Base-by-base conservation (phyloP, 2,329 filamentous ascomycete genomes). In the Dactylonectria estremocensis region DNA sequence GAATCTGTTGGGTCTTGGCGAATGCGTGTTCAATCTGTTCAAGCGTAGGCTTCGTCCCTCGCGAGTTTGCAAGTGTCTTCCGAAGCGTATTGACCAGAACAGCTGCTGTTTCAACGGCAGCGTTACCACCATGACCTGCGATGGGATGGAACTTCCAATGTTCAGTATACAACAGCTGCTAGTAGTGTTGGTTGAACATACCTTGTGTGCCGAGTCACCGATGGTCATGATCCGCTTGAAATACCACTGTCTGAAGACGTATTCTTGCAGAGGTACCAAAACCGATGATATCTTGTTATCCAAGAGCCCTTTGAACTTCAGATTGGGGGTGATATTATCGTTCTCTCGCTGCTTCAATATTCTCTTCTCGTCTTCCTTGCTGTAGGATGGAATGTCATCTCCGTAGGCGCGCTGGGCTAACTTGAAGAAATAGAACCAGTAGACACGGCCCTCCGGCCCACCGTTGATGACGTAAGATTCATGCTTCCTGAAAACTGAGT, bases 141-240 rank as follows among this genome's bases (percentile, higher is more conserved):
- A 67, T 63, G 3, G 64, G 64, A 22, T 67, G 52, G 9, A 59
- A 59, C 64, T 67, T 22, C 2, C 2, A 31, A 43, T 24, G 16
- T 20, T 24, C 9, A 58, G 35, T 37, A 14, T 37, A 6, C 10
- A 37, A 37, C 35, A 3, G 10, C 35, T 37, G 35, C 35, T 7
- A 5, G 1, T 18, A 11, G 5, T 13, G 33, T 22, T 31, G 9
- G 3, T 20, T 31, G 3, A 24, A 16, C 55, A 2, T 20, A 53
- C 79, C 75, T 84, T 84, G 68, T 84, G 82, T 7, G 77, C 80
- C 0, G 82, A 77, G 66, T 84, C 83, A 0, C 82, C 83, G 18
- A 84, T 78, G 0, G 80, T 74, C 3, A 84, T 74, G 7, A 83
- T 79, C 7, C 83, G 72, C 18, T 78, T 77, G 50, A 78, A 82